Evolutionary conservation across 306 rosid species (phyloP), one percentile per base, ranked within the genome.

Genomic region (Lathyrus aphaca): DNA sequence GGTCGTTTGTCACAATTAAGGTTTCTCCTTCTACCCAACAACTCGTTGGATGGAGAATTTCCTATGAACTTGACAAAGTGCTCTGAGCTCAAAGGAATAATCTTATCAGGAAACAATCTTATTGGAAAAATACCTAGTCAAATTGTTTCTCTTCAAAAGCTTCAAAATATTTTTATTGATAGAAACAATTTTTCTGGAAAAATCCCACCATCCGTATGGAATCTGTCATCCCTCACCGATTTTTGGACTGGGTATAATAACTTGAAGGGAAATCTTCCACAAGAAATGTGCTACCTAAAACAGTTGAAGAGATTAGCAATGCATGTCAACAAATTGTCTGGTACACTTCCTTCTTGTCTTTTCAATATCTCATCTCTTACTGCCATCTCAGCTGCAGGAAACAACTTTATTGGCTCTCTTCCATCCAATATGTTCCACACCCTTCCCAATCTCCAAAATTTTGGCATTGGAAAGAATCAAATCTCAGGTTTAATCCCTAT

Each of bases 401-500:
- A 61, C 18, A 4, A 18, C 0, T 61, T 38, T 21, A 7, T 21
- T 19, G 68, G 68, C 16, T 18, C 68, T 39, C 51, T 63, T 63
- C 68, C 37, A 6, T 9, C 37, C 11, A 42, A 42, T 14, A 42
- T 64, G 69, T 64, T 44, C 16, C 6, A 65, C 23, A 65, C 56
- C 5, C 56, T 65, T 2, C 1, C 21, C 27, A 65, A 64, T 64
- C 54, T 64, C 3, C n/a, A 64, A 44, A 0, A 5, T 2, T 23
- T 64, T 8, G 11, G 0, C 5, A 23, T 64, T 8, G 56, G 23
- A 23, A 15, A 10, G 18, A 65, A 65, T 25, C 15, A 44, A 65
- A 14, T 65, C 15, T 44, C 70, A n/a, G 70, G 70, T 25, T 3
- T n/a, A 25, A 65, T 65, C 56, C 70, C 70, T 15, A 23, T 30